Percentiles rank a stretch among this genome's conserved stretches.
Evolutionary conservation across 805 yeast genomes (phyloP).

Genomic region (Wickerhamomyces rabaulensis): DNA sequence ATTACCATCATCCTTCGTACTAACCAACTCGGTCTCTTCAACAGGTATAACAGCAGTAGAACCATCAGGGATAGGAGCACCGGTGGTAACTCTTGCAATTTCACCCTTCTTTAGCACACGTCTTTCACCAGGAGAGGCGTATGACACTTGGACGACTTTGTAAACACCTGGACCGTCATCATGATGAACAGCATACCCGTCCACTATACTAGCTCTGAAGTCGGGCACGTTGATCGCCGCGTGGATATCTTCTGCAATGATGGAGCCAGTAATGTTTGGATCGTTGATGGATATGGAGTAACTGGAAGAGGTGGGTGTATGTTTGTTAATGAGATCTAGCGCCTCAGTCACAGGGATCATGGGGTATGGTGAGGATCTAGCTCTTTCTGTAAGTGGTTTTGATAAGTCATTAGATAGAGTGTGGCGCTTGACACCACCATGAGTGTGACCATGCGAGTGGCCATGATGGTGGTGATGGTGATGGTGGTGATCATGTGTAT

Average conservation of each 20-base stretch:
- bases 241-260: conserved; percentile 36
- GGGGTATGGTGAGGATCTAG: conserved; percentile 44
- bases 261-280: conserved; percentile 30
- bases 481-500: conserved; percentile 8
- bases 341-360: conserved; percentile 41
- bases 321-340: conserved; percentile 24
- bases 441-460: conserved; percentile 10
- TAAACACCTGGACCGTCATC: conserved; percentile 41
- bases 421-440: conserved; percentile 32
- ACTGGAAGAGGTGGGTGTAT: conserved; percentile 28
- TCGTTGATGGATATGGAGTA: conserved; percentile 24
- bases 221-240: conserved; percentile 39
- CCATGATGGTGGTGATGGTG: conserved; percentile 5
- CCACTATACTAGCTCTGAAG: conserved; percentile 51
- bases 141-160: conserved; percentile 36
- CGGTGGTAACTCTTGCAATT: conserved; percentile 47
- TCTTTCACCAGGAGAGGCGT: conserved; percentile 30
- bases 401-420: conserved; percentile 29
- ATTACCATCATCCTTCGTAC: conserved; percentile 29
- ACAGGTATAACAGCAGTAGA: conserved; percentile 50
- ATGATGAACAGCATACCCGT: conserved; percentile 47
- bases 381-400: conserved; percentile 35
- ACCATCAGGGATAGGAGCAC: conserved; percentile 53
- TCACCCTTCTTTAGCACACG: conserved; percentile 26
- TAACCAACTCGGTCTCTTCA: conserved; percentile 40